These are phyloP conservation scores for Stemphylium lycopersici DNA, from an alignment of 2,329 filamentous ascomycete species.

Conservation along the genomic window DNA sequence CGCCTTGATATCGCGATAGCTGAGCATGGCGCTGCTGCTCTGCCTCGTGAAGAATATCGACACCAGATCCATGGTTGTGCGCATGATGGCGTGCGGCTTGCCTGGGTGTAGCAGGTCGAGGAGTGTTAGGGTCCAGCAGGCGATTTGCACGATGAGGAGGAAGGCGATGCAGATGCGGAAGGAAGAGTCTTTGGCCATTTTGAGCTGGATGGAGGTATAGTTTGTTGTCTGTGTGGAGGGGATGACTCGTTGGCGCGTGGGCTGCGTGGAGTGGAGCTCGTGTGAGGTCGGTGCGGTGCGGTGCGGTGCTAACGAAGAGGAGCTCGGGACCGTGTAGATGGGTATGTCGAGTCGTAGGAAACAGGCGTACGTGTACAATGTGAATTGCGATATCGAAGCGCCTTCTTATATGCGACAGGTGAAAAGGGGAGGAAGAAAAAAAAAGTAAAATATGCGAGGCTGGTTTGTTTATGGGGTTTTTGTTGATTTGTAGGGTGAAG, in stretches of 20 bases:
- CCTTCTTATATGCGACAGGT: too few species aligned
- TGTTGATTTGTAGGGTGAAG: constrained; percentile 1
- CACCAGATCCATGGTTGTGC: constrained; percentile 25
- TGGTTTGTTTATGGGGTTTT: not conserved
- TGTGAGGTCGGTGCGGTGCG: not conserved
- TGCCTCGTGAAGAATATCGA: constrained; percentile 15
- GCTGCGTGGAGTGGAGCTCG: not conserved
- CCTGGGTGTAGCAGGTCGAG: constrained; percentile 41
- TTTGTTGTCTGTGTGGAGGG: not conserved
- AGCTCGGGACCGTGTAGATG: not conserved
- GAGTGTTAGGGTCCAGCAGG: constrained; percentile 40
- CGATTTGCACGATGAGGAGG: constrained; percentile 39
- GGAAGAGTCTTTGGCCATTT: constrained; percentile 36
- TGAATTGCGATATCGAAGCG: too few species aligned
- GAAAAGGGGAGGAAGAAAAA: not conserved
- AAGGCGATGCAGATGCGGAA: constrained; percentile 39
- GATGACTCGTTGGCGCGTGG: constrained; percentile 1
- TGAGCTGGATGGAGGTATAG: not conserved
- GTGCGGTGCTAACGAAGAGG: not conserved
- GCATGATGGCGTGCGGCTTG: constrained; percentile 30
- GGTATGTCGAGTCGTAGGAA: not conserved
- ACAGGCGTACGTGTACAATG: too few species aligned
- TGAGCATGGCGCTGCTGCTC: constrained; percentile 23
- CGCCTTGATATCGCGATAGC: constrained; percentile 24
- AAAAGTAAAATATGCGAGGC: not conserved